These are phyloP conservation scores for Lecanicillium sp. DNA, from an alignment of 2,329 filamentous ascomycete genomes.

Conservation along the genomic window DNA sequence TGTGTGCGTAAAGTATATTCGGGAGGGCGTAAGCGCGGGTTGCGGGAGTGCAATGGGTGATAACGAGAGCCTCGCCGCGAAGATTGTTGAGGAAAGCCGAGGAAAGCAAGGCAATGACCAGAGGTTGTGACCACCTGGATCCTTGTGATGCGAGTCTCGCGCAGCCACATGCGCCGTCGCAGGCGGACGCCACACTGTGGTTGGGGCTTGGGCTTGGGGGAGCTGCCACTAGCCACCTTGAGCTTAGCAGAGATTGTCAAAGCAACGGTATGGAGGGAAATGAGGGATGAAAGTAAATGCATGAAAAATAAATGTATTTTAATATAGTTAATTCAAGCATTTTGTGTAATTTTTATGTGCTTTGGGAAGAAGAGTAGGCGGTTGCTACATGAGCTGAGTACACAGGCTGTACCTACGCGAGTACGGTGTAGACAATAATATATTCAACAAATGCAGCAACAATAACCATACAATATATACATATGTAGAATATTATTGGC, in stretches of 20 bases:
- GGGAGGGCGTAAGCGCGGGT: background rate
- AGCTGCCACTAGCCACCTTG: background rate
- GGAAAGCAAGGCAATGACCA: conserved; percentile 5
- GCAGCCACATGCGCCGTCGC: conserved; percentile 7
- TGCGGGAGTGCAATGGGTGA: background rate
- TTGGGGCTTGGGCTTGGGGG: background rate
- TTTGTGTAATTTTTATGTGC: too few species aligned
- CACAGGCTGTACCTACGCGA: too few species aligned
- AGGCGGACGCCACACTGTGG: conserved; percentile 7
- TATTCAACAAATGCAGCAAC: too few species aligned
- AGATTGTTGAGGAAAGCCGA: conserved; percentile 1
- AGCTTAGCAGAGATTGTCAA: background rate
- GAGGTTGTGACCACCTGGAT: conserved; percentile 12
- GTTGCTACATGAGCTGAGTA: too few species aligned
- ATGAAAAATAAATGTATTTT: background rate
- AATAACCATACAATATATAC: too few species aligned
- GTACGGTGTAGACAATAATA: too few species aligned
- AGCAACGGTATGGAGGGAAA: background rate
- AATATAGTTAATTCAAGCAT: background rate
- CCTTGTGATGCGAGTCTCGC: conserved; percentile 9
- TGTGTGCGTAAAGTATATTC: conserved; percentile 3
- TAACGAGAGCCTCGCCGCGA: background rate
- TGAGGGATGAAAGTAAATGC: background rate
- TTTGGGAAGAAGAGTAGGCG: too few species aligned
- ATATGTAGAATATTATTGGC: too few species aligned